Evolutionary conservation across 805 yeast genomes (phyloP).

Genomic region (Pichia heedii): DNA sequence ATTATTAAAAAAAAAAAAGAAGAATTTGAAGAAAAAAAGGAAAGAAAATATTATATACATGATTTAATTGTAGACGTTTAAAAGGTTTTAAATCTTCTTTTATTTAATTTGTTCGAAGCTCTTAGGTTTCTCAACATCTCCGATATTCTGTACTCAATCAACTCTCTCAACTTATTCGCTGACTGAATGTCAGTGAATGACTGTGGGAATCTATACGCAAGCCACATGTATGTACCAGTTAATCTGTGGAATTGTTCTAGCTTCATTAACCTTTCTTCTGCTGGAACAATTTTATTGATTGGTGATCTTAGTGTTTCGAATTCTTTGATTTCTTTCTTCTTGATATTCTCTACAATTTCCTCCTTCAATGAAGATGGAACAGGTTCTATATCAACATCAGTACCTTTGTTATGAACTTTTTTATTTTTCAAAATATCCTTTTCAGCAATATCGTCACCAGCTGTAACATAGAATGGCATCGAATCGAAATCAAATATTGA

Average conservation of each 20-base stretch:
- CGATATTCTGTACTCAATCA: conserved; percentile 56
- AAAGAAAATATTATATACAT: not conserved
- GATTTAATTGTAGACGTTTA: not conserved
- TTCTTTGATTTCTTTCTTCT: conserved; percentile 11
- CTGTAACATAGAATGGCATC: conserved; percentile 24
- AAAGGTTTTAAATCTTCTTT: conserved; percentile 15
- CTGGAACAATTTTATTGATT: conserved; percentile 17
- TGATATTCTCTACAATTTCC: conserved; percentile 9
- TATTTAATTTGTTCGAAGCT: conserved; percentile 12
- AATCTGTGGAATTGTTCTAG: conserved; percentile 63
- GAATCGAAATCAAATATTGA: conserved; percentile 43
- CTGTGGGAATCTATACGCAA: conserved; percentile 78
- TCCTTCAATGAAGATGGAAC: conserved; percentile 19
- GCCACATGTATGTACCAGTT: conserved; percentile 70
- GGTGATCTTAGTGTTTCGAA: conserved; percentile 12
- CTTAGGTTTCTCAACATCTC: conserved; percentile 34
- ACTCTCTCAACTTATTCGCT: conserved; percentile 57
- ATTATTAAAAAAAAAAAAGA: too few relatives aligned
- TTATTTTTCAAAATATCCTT: conserved; percentile 7
- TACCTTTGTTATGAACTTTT: conserved; percentile 9
- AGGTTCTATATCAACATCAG: conserved; percentile 21
- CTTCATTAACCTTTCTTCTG: conserved; percentile 24
- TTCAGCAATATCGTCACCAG: conserved; percentile 12
- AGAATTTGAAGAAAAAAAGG: too few relatives aligned
- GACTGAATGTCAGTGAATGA: conserved; percentile 68